phyloP scores from a whole-genome alignment of 192 early-diverging fungal genomes.

The Coemansia sp. region DNA sequence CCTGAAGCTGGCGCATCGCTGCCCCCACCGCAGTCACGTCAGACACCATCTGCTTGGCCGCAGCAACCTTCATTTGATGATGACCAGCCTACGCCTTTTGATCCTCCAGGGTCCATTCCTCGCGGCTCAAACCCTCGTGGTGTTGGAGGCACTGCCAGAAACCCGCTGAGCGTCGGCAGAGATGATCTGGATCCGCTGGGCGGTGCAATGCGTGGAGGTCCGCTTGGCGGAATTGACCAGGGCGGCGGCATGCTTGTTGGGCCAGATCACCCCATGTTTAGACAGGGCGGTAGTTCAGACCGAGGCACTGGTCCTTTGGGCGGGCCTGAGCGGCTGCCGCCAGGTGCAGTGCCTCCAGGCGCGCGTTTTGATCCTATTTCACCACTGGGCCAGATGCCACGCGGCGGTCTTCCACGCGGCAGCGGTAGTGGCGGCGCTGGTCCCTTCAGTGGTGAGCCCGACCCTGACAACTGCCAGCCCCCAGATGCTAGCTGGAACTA shows the following conservation, averaged over 20 bases:
- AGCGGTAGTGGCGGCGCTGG: constrained; percentile 10
- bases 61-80: not conserved
- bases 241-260: constrained; percentile 89
- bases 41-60: not conserved
- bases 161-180: constrained; percentile 57
- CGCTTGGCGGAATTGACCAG: constrained; percentile 17
- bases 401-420: constrained; percentile 13
- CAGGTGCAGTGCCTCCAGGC: constrained; percentile 75
- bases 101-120: not conserved
- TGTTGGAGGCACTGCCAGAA: not conserved
- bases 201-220: constrained; percentile 39
- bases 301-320: constrained; percentile 52
- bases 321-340: constrained; percentile 63
- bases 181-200: constrained; percentile 66
- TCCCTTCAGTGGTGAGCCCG: constrained; percentile 41
- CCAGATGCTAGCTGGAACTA: constrained; percentile 40
- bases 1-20: not conserved
- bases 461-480: constrained; percentile 31
- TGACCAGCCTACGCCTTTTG: not conserved
- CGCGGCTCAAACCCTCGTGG: not conserved
- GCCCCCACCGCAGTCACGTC: not conserved
- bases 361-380: constrained; percentile 91
- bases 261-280: constrained; percentile 87
- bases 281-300: constrained; percentile 39
- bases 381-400: constrained; percentile 60